Base-by-base conservation (phyloP, 768 basidiomycete species). In the Boletus tomentosulus region DNA sequence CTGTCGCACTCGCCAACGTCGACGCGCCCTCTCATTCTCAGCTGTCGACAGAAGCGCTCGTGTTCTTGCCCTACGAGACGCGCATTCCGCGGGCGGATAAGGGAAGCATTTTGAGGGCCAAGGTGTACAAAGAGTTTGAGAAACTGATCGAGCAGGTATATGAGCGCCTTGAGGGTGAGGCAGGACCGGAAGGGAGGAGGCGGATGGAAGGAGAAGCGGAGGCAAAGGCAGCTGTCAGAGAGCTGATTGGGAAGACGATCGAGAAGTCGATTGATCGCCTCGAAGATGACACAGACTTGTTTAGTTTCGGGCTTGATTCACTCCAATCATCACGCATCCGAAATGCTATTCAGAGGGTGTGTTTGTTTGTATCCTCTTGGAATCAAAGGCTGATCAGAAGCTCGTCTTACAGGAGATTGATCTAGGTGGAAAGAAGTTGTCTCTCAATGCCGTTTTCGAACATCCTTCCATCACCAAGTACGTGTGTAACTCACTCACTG, bases 21-120 rank as follows among this genome's bases (percentile, higher is more conserved):
- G 65, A 73, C 2, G 80, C 82, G 5, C 82, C 82, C 2, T 73
- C 74, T 1, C 82, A 83, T 57, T 80, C 81, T 2, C 71, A 77
- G 13, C 68, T 84, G 27, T 65, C 76, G 1, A 73, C 74, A 0
- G 82, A 84, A 55, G 78, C 79, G 60, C 62, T 84, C 25, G 74
- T 75, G 16, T 67, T 82, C 52, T 67, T 84, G 13, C 77, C 79
- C 24, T 65, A 71, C 53, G 76, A 68, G 3, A 80, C 79, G 0
- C 60, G 68, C 15, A 73, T 83, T 27, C 82, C 80, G 1, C 62
- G 73, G 54, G 78, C 81, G 2, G 77, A 78, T 53, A 83, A 83
- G 63, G 74, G 78, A 56, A 75, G 72, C 35, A 78, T 82, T 46
- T 59, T 83, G 12, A 66, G 82, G 34, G 72, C 76, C 0, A 74